Evolutionary conservation across 257 asterid genomes (phyloP).

Genomic region (Asclepias syriaca): DNA sequence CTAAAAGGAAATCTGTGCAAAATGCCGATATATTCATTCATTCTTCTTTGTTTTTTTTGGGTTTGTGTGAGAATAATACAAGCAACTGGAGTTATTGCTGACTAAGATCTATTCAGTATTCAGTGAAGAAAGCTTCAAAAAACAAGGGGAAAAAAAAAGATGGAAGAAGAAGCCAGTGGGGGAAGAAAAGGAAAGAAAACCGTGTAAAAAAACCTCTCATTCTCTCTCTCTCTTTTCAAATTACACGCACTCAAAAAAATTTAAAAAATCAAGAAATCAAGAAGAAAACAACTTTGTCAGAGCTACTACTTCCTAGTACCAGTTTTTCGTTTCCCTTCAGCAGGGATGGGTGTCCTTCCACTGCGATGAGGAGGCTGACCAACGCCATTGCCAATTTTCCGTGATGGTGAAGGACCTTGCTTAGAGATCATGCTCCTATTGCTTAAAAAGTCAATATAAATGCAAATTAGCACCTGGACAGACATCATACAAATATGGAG

Average conservation of each 20-base stretch:
- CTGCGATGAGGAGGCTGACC: slow-evolving; percentile 37
- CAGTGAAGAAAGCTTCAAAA: slow-evolving; percentile 13
- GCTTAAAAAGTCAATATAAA: slow-evolving; percentile 7
- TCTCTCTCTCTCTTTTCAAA: slow-evolving; percentile 26
- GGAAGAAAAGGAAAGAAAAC: slow-evolving; percentile 3
- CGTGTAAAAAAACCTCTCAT: slow-evolving; percentile 24
- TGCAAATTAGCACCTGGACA: neutral
- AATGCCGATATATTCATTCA: neutral
- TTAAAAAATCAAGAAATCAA: slow-evolving; percentile 22
- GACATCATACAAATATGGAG: neutral
- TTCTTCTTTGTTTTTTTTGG: slow-evolving; percentile 1
- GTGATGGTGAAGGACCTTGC: slow-evolving; percentile 60
- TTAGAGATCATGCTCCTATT: slow-evolving; percentile 59
- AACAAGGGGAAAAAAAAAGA: neutral
- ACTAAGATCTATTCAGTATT: slow-evolving; percentile 18
- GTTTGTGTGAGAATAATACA: slow-evolving; percentile 23
- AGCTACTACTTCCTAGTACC: slow-evolving; percentile 64
- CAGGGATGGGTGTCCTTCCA: slow-evolving; percentile 39
- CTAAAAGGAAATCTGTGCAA: neutral
- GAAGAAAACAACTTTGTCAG: slow-evolving; percentile 15
- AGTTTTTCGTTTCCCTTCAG: slow-evolving; percentile 58
- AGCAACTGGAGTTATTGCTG: slow-evolving; percentile 62
- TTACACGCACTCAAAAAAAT: slow-evolving; percentile 10
- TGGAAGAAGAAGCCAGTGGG: too few relatives aligned
- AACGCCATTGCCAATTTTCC: slow-evolving; percentile 13